Evolutionary conservation across 1,284 basidiomycete species (phyloP).

Genomic region (Phellinidium pouzarii): DNA sequence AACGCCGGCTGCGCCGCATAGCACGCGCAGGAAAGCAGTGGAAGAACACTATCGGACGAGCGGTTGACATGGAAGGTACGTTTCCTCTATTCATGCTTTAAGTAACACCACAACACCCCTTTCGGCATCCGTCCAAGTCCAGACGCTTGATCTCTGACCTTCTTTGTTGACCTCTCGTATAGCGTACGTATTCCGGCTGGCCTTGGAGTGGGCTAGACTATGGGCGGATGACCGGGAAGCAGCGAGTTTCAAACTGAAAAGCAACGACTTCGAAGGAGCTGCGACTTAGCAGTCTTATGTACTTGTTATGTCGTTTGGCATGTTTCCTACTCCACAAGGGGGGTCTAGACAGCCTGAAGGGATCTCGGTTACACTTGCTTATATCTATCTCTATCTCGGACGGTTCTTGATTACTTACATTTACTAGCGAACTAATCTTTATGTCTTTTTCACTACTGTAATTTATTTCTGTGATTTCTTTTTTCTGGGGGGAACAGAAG

Average conservation of each 20-base stretch:
- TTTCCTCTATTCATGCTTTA: slow-evolving; percentile 20
- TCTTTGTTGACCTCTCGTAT: slow-evolving; percentile 13
- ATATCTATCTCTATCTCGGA: background rate
- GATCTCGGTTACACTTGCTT: background rate
- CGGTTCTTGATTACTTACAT: background rate
- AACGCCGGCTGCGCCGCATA: slow-evolving; percentile 71
- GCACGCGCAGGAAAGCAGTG: slow-evolving; percentile 85
- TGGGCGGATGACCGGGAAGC: slow-evolving; percentile 77
- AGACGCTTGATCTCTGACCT: background rate
- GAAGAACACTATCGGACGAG: slow-evolving; percentile 77
- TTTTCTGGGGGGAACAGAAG: background rate
- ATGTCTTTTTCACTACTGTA: background rate
- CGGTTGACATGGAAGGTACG: slow-evolving; percentile 86
- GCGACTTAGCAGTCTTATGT: slow-evolving; percentile 11
- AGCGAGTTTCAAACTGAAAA: slow-evolving; percentile 39
- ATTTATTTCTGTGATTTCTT: background rate
- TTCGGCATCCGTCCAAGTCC: background rate
- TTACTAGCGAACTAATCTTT: slow-evolving; percentile 1
- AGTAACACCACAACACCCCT: background rate
- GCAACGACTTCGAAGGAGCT: background rate
- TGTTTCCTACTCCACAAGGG: background rate
- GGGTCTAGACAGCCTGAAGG: background rate
- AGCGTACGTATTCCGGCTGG: slow-evolving; percentile 85
- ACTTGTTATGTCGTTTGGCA: slow-evolving; percentile 14
- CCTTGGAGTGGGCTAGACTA: slow-evolving; percentile 83